Evolutionary conservation across 2,329 filamentous ascomycete species (phyloP).

Genomic region (Colletotrichum noveboracense): DNA sequence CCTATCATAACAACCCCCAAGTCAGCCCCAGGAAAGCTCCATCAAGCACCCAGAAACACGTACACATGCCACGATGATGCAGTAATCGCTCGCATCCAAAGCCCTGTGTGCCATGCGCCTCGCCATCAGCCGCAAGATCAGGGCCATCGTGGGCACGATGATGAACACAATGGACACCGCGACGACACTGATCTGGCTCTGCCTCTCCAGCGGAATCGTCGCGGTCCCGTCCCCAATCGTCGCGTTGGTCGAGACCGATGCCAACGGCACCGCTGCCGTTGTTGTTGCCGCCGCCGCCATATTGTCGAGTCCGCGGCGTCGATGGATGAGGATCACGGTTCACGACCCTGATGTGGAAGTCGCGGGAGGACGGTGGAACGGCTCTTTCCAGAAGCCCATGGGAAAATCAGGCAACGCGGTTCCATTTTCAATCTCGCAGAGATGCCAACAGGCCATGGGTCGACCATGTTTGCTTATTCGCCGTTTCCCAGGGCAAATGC

Average conservation of each 20-base stretch:
- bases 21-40: not conserved
- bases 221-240: not conserved
- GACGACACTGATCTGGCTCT: constrained; percentile 2
- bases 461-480: not conserved
- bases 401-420: not conserved
- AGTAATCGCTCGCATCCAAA: constrained; percentile 12
- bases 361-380: not conserved
- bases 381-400: not conserved
- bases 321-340: not conserved
- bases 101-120: constrained; percentile 8
- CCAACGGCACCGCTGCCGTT: not conserved
- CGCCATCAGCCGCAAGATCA: constrained; percentile 3
- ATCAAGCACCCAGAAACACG: not conserved
- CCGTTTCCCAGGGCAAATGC: not conserved
- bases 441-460: not conserved
- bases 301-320: not conserved
- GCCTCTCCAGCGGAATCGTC: constrained; percentile 5
- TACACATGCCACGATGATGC: constrained; percentile 5
- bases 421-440: not conserved
- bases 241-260: not conserved
- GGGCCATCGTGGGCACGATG: not conserved
- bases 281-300: not conserved
- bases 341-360: not conserved
- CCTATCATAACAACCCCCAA: not conserved
- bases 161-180: constrained; percentile 13